Evolutionary conservation across 2,329 filamentous ascomycete species (phyloP).

Genomic region (Alternaria postmessia): DNA sequence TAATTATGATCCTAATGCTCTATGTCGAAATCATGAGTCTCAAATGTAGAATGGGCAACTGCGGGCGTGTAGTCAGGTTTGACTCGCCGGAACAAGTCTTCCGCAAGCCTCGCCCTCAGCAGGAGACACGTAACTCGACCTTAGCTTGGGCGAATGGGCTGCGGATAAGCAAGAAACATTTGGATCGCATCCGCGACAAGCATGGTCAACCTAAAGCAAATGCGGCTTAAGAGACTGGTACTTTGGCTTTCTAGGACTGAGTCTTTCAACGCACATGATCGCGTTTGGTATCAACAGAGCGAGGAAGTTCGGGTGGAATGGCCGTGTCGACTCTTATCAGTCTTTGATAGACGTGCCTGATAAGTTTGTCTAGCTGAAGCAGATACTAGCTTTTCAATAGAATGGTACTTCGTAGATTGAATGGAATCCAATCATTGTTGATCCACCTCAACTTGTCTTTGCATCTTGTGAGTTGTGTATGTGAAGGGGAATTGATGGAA

Average conservation of each 20-base stretch:
- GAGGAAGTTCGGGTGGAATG: not conserved
- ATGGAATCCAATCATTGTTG: too few relatives aligned
- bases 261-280: not conserved
- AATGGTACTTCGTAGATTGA: not conserved
- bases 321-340: not conserved
- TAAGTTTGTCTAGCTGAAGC: not conserved
- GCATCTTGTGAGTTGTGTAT: not conserved
- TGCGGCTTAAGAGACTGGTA: not conserved
- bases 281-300: not conserved
- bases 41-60: too few relatives aligned
- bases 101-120: conserved; percentile 1
- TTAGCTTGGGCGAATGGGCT: conserved; percentile 3
- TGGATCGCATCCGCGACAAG: conserved; percentile 3
- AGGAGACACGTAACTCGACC: conserved; percentile 5
- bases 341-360: not conserved
- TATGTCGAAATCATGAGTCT: too few relatives aligned
- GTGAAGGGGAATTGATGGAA: not conserved
- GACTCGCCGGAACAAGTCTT: not conserved
- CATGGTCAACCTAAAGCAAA: not conserved
- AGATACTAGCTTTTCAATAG: not conserved
- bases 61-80: too few relatives aligned
- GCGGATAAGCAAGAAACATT: conserved; percentile 1
- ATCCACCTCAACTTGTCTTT: not conserved
- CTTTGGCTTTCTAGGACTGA: not conserved
- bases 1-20: too few relatives aligned